phyloP scores from a whole-genome alignment of 2,329 filamentous ascomycete species.

The Diaporthe australafricana region DNA sequence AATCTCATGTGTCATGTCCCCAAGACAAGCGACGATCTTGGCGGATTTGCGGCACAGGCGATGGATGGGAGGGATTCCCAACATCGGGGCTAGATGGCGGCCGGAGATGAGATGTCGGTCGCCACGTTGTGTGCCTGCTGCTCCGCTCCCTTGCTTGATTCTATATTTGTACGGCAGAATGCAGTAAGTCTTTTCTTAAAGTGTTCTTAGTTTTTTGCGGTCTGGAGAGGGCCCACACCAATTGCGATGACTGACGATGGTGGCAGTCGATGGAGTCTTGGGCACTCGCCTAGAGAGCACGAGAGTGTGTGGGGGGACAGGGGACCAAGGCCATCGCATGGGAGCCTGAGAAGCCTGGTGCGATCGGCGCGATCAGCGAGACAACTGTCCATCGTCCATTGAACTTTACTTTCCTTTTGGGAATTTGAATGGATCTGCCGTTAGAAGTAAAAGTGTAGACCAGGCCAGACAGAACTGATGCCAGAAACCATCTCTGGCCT shows the following conservation, averaged over 20 bases:
- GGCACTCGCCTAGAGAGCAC: not conserved
- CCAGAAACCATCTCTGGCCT: not conserved
- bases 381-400: not conserved
- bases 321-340: not conserved
- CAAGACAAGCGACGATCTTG: constrained; percentile 4
- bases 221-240: not conserved
- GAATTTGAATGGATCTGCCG: not conserved
- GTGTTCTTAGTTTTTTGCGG: not conserved
- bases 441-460: not conserved
- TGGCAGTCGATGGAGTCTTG: not conserved
- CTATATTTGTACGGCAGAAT: constrained; percentile 2
- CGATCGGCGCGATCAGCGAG: not conserved
- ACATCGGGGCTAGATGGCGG: constrained; percentile 9
- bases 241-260: not conserved
- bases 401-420: not conserved
- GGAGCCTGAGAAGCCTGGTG: not conserved
- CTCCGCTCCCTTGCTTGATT: not conserved
- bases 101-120: constrained; percentile 4
- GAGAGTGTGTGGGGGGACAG: too few species aligned
- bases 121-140: constrained; percentile 2
- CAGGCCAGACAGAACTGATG: not conserved
- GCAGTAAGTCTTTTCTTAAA: not conserved
- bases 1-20: constrained; percentile 15
- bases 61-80: constrained; percentile 16
- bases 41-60: constrained; percentile 23